Evolutionary conservation across 2,329 filamentous ascomycete species (phyloP).

Genomic region (Chaetomium sp.): DNA sequence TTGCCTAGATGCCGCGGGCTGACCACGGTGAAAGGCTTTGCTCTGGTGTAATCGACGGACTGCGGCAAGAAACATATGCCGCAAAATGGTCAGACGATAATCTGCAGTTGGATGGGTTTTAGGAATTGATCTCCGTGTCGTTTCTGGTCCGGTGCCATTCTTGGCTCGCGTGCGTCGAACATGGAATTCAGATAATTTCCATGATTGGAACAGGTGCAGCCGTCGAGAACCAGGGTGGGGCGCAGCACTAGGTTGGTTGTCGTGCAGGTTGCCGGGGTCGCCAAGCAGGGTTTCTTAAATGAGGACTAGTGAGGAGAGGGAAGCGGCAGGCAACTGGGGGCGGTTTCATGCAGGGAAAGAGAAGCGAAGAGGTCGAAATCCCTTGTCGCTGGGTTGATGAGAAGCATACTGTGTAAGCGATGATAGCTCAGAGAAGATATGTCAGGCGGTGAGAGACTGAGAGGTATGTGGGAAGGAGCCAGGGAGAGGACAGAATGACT

Average conservation of each 20-base stretch:
- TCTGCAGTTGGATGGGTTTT: constrained; percentile 20
- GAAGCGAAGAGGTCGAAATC: not conserved
- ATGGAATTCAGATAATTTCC: constrained; percentile 23
- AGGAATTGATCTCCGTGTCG: constrained; percentile 26
- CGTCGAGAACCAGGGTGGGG: constrained; percentile 6
- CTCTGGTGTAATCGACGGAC: not conserved
- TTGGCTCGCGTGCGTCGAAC: constrained; percentile 15
- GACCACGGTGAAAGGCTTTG: not conserved
- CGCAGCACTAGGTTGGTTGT: constrained; percentile 14
- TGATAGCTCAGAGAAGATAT: too few relatives aligned
- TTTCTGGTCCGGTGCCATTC: constrained; percentile 12
- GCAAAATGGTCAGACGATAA: constrained; percentile 21
- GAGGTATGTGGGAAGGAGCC: too few relatives aligned
- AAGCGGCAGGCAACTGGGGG: not conserved
- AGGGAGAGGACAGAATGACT: too few relatives aligned
- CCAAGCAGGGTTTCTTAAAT: constrained; percentile 8
- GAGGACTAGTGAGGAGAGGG: not conserved
- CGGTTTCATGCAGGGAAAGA: not conserved
- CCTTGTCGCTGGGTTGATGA: not conserved
- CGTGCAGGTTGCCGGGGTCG: constrained; percentile 11
- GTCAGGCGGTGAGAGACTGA: too few relatives aligned
- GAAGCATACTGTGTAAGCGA: too few relatives aligned
- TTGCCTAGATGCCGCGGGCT: not conserved
- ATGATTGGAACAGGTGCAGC: constrained; percentile 23
- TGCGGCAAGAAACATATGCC: constrained; percentile 14